Evolutionary conservation across 371 early-diverging fungal species (phyloP).

Genomic region (Dinochytrium kinnereticum): DNA sequence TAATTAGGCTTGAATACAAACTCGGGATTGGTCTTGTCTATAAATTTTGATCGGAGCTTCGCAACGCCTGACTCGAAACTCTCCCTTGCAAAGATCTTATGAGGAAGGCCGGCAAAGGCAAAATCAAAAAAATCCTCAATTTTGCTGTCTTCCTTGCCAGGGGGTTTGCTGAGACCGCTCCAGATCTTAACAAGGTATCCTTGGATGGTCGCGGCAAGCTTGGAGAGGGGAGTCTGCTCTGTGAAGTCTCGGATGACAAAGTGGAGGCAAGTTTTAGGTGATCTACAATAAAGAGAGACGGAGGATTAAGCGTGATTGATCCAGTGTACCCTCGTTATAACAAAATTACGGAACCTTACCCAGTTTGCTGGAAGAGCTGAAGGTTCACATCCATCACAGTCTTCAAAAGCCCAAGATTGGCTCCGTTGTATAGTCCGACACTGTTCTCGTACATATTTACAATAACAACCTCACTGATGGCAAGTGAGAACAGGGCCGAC

Average conservation of each 20-base stretch:
- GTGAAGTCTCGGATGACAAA: constrained; percentile 97
- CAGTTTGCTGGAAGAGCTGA: constrained; percentile 84
- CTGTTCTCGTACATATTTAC: constrained; percentile 98
- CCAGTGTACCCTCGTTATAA: neutral
- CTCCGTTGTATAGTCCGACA: constrained; percentile 98
- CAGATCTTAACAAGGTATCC: constrained; percentile 91
- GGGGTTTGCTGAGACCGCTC: constrained; percentile 86
- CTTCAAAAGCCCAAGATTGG: constrained; percentile 98
- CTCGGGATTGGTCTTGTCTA: constrained; percentile 65
- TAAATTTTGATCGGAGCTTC: constrained; percentile 75
- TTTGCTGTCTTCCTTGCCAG: constrained; percentile 75
- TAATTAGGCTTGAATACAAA: constrained; percentile 88
- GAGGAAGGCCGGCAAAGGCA: constrained; percentile 88
- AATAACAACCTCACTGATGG: constrained; percentile 93
- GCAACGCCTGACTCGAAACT: constrained; percentile 79
- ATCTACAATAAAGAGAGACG: constrained; percentile 25
- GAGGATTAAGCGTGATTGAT: constrained; percentile 11
- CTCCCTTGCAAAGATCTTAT: constrained; percentile 85
- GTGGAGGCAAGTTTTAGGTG: constrained; percentile 84
- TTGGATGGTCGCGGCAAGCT: constrained; percentile 77
- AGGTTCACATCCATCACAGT: constrained; percentile 98
- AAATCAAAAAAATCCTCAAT: constrained; percentile 94
- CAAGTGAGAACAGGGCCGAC: constrained; percentile 95
- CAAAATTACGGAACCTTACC: constrained; percentile 41
- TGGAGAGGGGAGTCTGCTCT: constrained; percentile 83